Evolutionary conservation across 768 basidiomycete species (phyloP), one percentile per base, ranked within the genome.

Genomic region (Hemileccinum rubropunctum): DNA sequence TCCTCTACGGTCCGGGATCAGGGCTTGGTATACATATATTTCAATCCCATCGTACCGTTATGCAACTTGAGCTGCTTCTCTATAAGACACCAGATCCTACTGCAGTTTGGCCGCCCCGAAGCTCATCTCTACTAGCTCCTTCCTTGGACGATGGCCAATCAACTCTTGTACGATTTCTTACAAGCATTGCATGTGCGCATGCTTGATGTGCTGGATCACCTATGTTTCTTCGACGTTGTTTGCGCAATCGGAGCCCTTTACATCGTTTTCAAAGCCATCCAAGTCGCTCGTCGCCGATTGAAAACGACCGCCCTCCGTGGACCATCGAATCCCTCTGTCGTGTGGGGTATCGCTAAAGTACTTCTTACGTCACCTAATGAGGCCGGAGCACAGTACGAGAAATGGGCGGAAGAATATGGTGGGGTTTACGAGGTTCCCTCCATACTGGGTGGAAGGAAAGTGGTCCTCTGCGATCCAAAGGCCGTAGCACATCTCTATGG

Each of bases 401-500:
- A 63, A 6, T 30, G 28, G 28, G 28, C 28, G 9, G 28, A 30
- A 30, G 28, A 30, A 30, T 30, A 4, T 30, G 28, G 28, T 30
- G 28, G 28, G 7, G 28, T 12, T 30, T 30, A 30, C 8, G 28
- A 30, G 28, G 28, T 30, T 30, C 28, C 28, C 2, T 30, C 28
- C 4, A 9, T 83, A 81, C 51, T 80, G 6, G 75, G 75, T 0
- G 57, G 67, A 0, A 61, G 45, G 8, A 57, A 54, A 5, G 56
- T 80, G 20, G 57, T 76, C 4, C 28, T 30, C 28, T 30, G 28
- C 28, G 28, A 30, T 30, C 28, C 28, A 30, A 30, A 30, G 8
- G 28, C 60, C 79, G 63, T 78, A 17, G 68, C 73, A 0, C 79
- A 83, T 53, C 72, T 80, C 36, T 79, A 73, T 49, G 66, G 75